Evolutionary conservation across 331 rosid species (phyloP).

Genomic region (Saraca asoca): DNA sequence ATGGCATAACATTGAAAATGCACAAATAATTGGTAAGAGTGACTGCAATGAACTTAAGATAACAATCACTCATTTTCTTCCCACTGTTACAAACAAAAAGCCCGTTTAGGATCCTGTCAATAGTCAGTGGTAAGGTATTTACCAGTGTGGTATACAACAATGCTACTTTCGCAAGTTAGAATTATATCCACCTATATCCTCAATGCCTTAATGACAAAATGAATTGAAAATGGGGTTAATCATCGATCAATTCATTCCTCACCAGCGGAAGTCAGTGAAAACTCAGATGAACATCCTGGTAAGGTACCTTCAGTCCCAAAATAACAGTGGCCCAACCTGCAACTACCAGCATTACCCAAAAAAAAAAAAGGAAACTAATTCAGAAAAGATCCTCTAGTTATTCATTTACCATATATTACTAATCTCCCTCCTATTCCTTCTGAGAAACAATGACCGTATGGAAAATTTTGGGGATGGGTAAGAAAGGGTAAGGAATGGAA

Average conservation of each 20-base stretch:
- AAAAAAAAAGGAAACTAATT: constrained; percentile 14
- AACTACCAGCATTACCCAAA: constrained; percentile 16
- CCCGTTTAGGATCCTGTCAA: too few relatives aligned
- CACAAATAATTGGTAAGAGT: constrained; percentile 11
- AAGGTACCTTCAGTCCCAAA: constrained; percentile 37
- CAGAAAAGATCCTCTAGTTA: neutral
- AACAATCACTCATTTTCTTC: constrained; percentile 40
- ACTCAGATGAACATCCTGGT: constrained; percentile 31
- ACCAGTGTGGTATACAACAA: constrained; percentile 54
- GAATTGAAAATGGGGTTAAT: constrained; percentile 25
- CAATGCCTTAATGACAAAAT: constrained; percentile 31
- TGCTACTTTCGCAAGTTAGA: constrained; percentile 43
- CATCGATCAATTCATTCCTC: constrained; percentile 25
- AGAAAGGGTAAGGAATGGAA: neutral
- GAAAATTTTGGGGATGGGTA: neutral
- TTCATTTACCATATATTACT: constrained; percentile 13
- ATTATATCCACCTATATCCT: constrained; percentile 41
- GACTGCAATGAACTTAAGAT: constrained; percentile 2
- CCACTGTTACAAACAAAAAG: constrained; percentile 46
- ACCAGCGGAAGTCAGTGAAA: constrained; percentile 26
- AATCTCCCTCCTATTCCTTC: neutral
- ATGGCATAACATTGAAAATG: constrained; percentile 12
- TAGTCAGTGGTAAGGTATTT: constrained; percentile 40
- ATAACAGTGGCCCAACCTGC: constrained; percentile 39
- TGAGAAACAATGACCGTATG: too few relatives aligned